Percentiles rank a stretch among this genome's conserved stretches.
Evolutionary conservation across 164 flowering plant species (phyloP).

Genomic region (Vitis rupestris): DNA sequence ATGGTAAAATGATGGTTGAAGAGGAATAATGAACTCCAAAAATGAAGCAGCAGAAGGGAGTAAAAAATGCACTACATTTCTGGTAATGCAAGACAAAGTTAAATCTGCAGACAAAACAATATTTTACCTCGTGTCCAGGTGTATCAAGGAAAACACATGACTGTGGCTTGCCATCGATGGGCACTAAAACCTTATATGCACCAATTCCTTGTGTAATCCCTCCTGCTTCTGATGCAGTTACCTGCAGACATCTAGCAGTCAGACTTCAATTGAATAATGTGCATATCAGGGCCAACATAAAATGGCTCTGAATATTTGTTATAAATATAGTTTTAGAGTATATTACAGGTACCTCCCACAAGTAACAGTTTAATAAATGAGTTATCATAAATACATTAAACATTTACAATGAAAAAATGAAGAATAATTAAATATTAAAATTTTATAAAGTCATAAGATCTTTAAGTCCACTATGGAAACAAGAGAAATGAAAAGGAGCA

Average conservation of each 20-base stretch:
- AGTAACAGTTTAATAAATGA: too few species aligned
- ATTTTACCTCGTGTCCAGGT: conserved; percentile 92
- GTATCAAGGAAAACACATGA: conserved; percentile 95
- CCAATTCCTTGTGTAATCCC: conserved; percentile 99
- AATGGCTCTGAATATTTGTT: too few species aligned
- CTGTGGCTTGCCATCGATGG: conserved; percentile 72
- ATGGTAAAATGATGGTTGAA: too few species aligned
- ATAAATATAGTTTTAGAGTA: too few species aligned
- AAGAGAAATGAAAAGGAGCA: conserved; percentile 1
- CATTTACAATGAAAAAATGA: too few species aligned
- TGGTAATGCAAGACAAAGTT: not conserved
- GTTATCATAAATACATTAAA: too few species aligned
- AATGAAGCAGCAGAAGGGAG: not conserved
- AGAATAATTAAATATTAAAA: too few species aligned
- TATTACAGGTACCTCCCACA: too few species aligned
- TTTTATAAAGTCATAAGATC: not conserved
- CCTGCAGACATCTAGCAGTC: conserved; percentile 43
- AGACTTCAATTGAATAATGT: conserved; percentile 3
- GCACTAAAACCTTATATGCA: conserved; percentile 82
- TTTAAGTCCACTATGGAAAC: not conserved
- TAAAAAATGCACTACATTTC: not conserved
- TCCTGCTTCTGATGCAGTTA: conserved; percentile 94
- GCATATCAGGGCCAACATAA: not conserved
- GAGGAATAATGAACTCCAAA: not conserved
- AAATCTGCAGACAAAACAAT: not conserved